phyloP scores from a whole-genome alignment of 2,329 filamentous ascomycete genomes.

The Colletotrichum kahawae region DNA sequence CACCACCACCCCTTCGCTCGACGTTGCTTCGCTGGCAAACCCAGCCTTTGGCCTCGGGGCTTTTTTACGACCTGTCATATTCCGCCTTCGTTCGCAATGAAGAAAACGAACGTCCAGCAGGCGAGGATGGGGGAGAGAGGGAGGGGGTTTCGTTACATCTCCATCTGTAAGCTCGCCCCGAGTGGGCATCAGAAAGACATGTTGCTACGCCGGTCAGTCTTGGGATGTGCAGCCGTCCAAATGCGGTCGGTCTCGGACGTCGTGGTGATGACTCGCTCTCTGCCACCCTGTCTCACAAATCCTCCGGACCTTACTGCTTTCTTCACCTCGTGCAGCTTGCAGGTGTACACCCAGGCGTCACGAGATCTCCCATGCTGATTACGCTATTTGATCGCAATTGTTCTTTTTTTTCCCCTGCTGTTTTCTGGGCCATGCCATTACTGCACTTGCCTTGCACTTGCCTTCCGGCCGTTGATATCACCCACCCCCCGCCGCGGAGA shows the following conservation, averaged over 20 bases:
- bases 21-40: constrained; percentile 15
- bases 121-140: not conserved
- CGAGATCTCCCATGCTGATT: not conserved
- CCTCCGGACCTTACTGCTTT: constrained; percentile 20
- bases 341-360: constrained; percentile 1
- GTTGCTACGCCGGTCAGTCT: constrained; percentile 12
- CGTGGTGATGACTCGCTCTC: not conserved
- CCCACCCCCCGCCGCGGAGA: not conserved
- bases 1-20: not conserved
- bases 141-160: not conserved
- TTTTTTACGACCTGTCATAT: constrained; percentile 13
- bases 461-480: not conserved
- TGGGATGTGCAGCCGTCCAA: constrained; percentile 10
- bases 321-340: constrained; percentile 17
- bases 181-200: constrained; percentile 1
- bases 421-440: not conserved
- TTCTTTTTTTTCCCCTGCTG: not conserved
- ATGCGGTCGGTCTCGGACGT: not conserved
- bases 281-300: constrained; percentile 3
- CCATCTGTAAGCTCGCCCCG: not conserved
- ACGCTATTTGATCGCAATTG: not conserved
- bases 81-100: not conserved
- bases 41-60: not conserved
- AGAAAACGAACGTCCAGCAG: not conserved
- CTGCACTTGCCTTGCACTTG: not conserved